Conservation (phyloP, 306 rosid species). For the Vigna nakashimae region DNA sequence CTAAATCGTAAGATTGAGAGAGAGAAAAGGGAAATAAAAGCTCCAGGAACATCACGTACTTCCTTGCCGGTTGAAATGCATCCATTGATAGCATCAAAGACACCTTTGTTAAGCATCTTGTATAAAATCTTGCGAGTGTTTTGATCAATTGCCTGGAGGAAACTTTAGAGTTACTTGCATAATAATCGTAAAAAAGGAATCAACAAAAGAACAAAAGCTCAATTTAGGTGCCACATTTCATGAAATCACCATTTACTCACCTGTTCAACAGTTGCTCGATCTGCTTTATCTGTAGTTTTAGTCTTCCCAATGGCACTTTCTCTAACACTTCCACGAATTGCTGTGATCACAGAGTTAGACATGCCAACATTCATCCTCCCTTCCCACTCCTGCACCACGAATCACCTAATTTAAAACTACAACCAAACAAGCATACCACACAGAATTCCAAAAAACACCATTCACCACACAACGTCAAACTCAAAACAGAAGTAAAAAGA, state of each 20-base stretch:
- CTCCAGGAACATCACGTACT: constrained; percentile 54
- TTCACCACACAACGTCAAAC: constrained; percentile 23
- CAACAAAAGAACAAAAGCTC: neutral
- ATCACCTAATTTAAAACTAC: constrained; percentile 31
- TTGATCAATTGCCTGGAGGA: constrained; percentile 86
- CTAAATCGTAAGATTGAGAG: constrained; percentile 16
- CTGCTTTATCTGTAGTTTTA: constrained; percentile 87
- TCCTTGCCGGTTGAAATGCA: constrained; percentile 95
- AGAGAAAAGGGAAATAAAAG: neutral
- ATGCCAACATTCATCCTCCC: constrained; percentile 77
- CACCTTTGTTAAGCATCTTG: constrained; percentile 87
- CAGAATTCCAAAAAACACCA: constrained; percentile 12
- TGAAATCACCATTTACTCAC: constrained; percentile 44
- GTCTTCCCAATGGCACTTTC: constrained; percentile 86
- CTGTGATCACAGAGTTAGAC: constrained; percentile 92
- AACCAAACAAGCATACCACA: constrained; percentile 17
- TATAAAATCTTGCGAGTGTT: constrained; percentile 87
- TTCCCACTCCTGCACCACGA: constrained; percentile 83
- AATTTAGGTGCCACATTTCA: constrained; percentile 14
- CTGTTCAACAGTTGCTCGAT: constrained; percentile 96
- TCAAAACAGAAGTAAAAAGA: constrained; percentile 4
- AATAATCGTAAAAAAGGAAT: constrained; percentile 5
- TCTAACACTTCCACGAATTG: constrained; percentile 80
- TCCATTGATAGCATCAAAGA: constrained; percentile 87
- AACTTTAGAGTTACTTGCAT: constrained; percentile 37